phyloP scores from a whole-genome alignment of 1,284 basidiomycete genomes.

The Termitomyces sp. region DNA sequence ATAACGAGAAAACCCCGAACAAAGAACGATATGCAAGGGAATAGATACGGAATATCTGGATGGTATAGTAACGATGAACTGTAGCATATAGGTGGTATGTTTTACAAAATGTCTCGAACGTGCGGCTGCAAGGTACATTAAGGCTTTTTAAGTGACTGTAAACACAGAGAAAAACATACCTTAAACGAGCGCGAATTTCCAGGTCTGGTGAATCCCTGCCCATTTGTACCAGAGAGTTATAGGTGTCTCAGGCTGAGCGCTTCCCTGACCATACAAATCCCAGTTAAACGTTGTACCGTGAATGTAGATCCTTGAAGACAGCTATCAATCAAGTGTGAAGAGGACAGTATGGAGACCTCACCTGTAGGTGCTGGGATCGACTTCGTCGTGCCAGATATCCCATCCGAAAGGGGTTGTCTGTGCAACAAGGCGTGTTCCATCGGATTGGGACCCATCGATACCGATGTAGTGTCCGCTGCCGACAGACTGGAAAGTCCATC shows the following conservation, averaged over 20 bases:
- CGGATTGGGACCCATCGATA: conserved; percentile 25
- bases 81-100: neutral
- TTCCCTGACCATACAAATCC: conserved; percentile 27
- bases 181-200: conserved; percentile 25
- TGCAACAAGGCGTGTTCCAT: conserved; percentile 32
- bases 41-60: neutral
- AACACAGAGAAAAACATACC: neutral
- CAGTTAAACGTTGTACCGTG: conserved; percentile 31
- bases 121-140: neutral
- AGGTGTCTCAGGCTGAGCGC: conserved; percentile 23
- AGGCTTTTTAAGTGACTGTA: neutral
- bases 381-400: conserved; percentile 37
- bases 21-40: neutral
- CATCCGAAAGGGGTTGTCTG: conserved; percentile 32
- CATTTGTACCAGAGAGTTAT: conserved; percentile 30
- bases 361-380: conserved; percentile 28
- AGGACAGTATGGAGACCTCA: conserved; percentile 9
- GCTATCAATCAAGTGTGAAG: neutral
- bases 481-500: conserved; percentile 39
- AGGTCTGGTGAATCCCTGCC: conserved; percentile 33
- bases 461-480: conserved; percentile 37
- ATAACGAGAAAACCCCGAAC: neutral
- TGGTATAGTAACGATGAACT: conserved; percentile 4
- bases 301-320: conserved; percentile 27
- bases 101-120: neutral